Percentiles rank a stretch among this genome's conserved stretches.
Evolutionary conservation across 495 filamentous ascomycete genomes (phyloP).

Genomic region (Tetracladium setigerum): DNA sequence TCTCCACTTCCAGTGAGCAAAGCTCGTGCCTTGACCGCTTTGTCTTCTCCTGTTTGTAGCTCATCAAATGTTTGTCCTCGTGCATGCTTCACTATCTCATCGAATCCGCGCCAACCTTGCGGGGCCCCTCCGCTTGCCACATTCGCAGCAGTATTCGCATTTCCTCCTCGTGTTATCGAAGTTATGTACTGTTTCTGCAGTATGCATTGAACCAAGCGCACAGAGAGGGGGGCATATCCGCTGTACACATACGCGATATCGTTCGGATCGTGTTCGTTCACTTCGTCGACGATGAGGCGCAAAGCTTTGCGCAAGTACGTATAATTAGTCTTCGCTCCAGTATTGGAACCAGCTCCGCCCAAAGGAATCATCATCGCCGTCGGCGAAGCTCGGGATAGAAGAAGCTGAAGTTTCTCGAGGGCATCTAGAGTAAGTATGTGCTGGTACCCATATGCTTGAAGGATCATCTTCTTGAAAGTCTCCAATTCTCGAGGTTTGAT

Average conservation of each 20-base stretch:
- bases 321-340: conserved; percentile 81
- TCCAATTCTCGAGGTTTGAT: conserved; percentile 84
- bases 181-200: conserved; percentile 81
- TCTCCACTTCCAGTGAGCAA: conserved; percentile 66
- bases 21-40: conserved; percentile 81
- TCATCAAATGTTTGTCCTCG: conserved; percentile 86
- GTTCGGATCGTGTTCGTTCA: conserved; percentile 92
- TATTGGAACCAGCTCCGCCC: conserved; percentile 38
- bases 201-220: conserved; percentile 91
- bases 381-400: conserved; percentile 63
- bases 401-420: conserved; percentile 82
- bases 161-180: conserved; percentile 53
- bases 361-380: conserved; percentile 65
- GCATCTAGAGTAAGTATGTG: conserved; percentile 84
- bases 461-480: conserved; percentile 74
- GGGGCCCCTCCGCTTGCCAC: conserved; percentile 51
- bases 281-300: conserved; percentile 88
- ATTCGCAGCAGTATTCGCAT: conserved; percentile 33
- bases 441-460: conserved; percentile 92
- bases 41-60: conserved; percentile 88
- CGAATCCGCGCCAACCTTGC: conserved; percentile 85
- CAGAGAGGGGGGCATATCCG: conserved; percentile 88
- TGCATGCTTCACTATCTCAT: conserved; percentile 78
- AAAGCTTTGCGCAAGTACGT: conserved; percentile 76
- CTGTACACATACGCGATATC: conserved; percentile 97